Base-by-base conservation (phyloP, 1,284 basidiomycete genomes). In the Phylloboletellus chloephorus region DNA sequence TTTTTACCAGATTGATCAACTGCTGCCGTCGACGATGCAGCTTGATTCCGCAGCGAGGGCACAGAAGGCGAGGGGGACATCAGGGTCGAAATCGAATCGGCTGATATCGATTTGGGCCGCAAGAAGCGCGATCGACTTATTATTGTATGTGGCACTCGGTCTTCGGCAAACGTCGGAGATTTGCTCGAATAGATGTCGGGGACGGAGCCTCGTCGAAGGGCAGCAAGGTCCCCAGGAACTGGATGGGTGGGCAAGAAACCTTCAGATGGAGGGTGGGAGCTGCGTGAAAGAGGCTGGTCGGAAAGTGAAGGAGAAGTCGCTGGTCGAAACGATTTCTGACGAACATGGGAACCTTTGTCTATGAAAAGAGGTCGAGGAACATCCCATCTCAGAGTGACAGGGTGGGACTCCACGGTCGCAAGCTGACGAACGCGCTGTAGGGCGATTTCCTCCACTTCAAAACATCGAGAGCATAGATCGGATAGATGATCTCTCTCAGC, bases 51-150 rank as follows among this genome's bases (percentile, higher is more conserved):
- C 31, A 21, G 31, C 4, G 25, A 34, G 10, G 41, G 47, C 15
- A 25, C 35, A 12, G 46, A 35, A 32, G 37, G 35, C 13, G 44
- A 39, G 17, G 38, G 26, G 24, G 45, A 38, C 31, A 38, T 35
- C 10, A 60, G 40, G 2, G 54, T 54, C 17, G 57, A 58, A 8
- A 63, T 34, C 11, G 61, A 63, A 28, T 59, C 57, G 2, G 58
- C 37, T 8, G 57, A 59, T 39, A 64, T 46, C n/a, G 57, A 59
- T 40, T 64, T 63, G 21, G 58, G 54, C 12, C 61, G 58, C 41
- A 61, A 25, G 47, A 50, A 46, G 17, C 52, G 57, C 9, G 54
- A 39, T 8, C 54, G 52, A 26, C 38, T 39, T 23, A 32, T 39
- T 23, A 32, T 39, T 7, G 48, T 43, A 30, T 44, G 52, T 24